These are phyloP conservation scores for Cladosporium sp. DNA, from an alignment of 2,329 filamentous ascomycete species.

Conservation along the genomic window DNA sequence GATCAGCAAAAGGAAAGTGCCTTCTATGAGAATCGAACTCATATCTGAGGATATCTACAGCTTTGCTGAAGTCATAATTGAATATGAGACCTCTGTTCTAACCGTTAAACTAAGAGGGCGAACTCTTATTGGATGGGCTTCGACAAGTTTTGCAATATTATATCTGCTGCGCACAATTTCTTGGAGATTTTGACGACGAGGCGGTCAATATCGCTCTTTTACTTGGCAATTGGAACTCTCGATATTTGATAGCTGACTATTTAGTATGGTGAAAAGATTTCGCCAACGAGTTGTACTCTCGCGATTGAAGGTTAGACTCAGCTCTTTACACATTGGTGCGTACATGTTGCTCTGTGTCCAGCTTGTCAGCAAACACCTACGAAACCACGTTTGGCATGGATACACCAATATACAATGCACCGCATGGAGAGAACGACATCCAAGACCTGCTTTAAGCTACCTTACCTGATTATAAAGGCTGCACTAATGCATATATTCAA, in stretches of 20 bases:
- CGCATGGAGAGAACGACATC: neutral
- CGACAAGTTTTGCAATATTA: neutral
- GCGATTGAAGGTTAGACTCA: no score
- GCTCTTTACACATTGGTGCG: no score
- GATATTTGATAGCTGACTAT: no score
- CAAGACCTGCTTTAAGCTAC: neutral
- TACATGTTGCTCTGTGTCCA: no score
- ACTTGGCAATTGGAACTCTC: no score
- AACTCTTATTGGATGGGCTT: neutral
- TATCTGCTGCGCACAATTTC: neutral
- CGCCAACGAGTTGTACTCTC: no score
- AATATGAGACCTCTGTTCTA: slow-evolving; percentile 14
- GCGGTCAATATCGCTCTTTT: no score
- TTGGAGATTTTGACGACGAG: no score
- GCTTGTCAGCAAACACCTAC: neutral
- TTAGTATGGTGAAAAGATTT: no score
- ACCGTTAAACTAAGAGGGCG: slow-evolving; percentile 14
- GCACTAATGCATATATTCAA: neutral
- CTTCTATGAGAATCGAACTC: slow-evolving; percentile 14
- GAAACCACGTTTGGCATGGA: neutral
- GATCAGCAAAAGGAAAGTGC: neutral
- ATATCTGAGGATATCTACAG: slow-evolving; percentile 12
- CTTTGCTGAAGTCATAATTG: slow-evolving; percentile 5
- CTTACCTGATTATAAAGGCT: neutral
- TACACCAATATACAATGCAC: no score